These are phyloP conservation scores for Lonicera japonica DNA, from an alignment of 129 eudicot species.

Conservation along the genomic window DNA sequence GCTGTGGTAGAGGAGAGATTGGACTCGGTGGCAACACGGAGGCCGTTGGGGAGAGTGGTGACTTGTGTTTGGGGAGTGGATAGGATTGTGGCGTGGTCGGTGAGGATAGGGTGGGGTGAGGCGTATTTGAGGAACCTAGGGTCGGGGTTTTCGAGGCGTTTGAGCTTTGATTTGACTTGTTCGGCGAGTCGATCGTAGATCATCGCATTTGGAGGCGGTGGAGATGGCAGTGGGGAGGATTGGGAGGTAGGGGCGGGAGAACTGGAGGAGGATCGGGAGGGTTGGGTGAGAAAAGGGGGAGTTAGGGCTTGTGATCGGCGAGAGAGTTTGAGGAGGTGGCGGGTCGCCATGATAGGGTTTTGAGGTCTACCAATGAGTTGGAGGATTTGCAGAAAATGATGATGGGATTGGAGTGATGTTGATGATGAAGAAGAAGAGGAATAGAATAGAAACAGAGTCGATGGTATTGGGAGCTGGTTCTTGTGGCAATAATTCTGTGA, in stretches of 20 bases:
- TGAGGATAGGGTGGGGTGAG: constrained; percentile 56
- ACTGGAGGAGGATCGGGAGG: constrained; percentile 21
- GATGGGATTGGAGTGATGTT: constrained; percentile 10
- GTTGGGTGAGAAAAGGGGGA: constrained; percentile 9
- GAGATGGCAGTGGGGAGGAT: constrained; percentile 28
- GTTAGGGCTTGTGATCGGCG: constrained; percentile 23
- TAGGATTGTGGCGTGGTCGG: constrained; percentile 63
- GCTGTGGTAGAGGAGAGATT: constrained; percentile 55
- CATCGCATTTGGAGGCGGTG: constrained; percentile 72
- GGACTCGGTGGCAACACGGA: constrained; percentile 90
- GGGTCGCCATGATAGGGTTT: constrained; percentile 34
- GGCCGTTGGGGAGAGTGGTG: constrained; percentile 90
- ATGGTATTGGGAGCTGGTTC: too few species aligned
- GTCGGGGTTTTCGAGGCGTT: constrained; percentile 59
- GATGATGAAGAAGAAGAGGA: background rate
- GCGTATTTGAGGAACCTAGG: constrained; percentile 52
- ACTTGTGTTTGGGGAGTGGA: constrained; percentile 60
- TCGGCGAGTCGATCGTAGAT: constrained; percentile 78
- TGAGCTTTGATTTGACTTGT: constrained; percentile 55
- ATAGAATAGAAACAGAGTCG: too few species aligned
- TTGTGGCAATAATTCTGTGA: too few species aligned
- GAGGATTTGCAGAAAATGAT: constrained; percentile 2
- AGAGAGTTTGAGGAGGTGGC: constrained; percentile 47
- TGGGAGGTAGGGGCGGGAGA: constrained; percentile 27
- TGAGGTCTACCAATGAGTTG: constrained; percentile 11